These are phyloP conservation scores for Populus euphratica DNA, from an alignment of 345 rosid genomes.

Conservation along the genomic window DNA sequence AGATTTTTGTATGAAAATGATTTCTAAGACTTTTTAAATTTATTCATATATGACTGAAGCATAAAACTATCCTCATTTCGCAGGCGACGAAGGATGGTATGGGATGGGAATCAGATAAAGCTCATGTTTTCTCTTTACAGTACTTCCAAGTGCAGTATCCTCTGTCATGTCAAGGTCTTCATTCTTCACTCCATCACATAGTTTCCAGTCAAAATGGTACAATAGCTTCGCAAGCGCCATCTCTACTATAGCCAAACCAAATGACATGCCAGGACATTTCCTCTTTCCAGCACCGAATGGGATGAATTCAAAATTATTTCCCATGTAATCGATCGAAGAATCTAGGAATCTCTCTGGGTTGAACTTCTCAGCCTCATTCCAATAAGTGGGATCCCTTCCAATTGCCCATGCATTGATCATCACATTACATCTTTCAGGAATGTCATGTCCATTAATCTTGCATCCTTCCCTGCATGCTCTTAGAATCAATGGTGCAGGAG, in stretches of 20 bases:
- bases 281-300: conserved; percentile 33
- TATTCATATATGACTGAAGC: too few species aligned
- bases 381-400: conserved; percentile 12
- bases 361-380: conserved; percentile 18
- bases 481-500: conserved; percentile 12
- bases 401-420: conserved; percentile 19
- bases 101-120: too few species aligned
- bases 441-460: conserved; percentile 10
- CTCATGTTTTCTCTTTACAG: too few species aligned
- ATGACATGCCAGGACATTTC: conserved; percentile 22
- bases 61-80: too few species aligned
- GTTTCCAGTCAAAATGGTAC: conserved; percentile 33
- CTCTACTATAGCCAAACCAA: conserved; percentile 19
- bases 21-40: too few species aligned
- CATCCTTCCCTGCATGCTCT: conserved; percentile 10
- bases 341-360: conserved; percentile 20
- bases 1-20: too few species aligned
- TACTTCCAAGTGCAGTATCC: not conserved
- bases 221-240: conserved; percentile 10
- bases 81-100: too few species aligned
- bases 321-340: conserved; percentile 15
- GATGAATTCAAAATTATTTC: conserved; percentile 16
- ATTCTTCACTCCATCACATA: conserved; percentile 3
- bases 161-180: conserved; percentile 26
- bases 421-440: conserved; percentile 1